These are phyloP conservation scores for Phytophthora pseudosyringae DNA, from an alignment of 352 stramenopile genomes.

Conservation along the genomic window DNA sequence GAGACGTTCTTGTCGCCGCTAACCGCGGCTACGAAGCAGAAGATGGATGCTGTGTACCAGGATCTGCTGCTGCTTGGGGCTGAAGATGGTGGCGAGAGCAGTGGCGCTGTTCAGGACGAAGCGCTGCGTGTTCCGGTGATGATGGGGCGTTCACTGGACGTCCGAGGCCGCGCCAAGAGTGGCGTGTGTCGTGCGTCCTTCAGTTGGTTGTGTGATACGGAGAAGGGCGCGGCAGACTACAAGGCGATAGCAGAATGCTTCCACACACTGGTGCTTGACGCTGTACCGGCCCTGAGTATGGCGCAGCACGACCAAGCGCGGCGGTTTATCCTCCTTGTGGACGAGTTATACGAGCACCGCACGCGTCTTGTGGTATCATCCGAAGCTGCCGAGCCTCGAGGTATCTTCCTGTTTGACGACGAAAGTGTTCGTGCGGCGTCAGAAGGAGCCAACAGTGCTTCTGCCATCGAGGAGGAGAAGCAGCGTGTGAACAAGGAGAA, in stretches of 20 bases:
- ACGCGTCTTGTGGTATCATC: slow-evolving; percentile 68
- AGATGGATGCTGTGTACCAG: slow-evolving; percentile 55
- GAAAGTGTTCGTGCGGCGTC: slow-evolving; percentile 38
- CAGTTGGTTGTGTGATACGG: slow-evolving; percentile 93
- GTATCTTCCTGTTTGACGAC: slow-evolving; percentile 81
- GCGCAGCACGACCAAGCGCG: slow-evolving; percentile 91
- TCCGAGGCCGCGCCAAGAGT: slow-evolving; percentile 44
- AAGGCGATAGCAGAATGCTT: slow-evolving; percentile 93
- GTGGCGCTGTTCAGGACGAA: slow-evolving; percentile 25
- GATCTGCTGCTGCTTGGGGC: slow-evolving; percentile 34
- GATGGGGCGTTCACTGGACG: slow-evolving; percentile 71
- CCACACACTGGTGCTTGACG: slow-evolving; percentile 89
- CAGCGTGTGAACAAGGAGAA: slow-evolving; percentile 53
- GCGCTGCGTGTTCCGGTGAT: slow-evolving; percentile 72
- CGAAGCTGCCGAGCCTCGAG: slow-evolving; percentile 37
- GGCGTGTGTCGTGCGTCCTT: slow-evolving; percentile 89
- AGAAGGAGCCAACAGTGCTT: slow-evolving; percentile 29
- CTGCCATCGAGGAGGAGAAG: slow-evolving; percentile 42
- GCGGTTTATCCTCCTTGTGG: slow-evolving; percentile 97
- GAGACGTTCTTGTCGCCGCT: slow-evolving; percentile 70
- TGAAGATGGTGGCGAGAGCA: slow-evolving; percentile 2
- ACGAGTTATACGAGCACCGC: slow-evolving; percentile 96
- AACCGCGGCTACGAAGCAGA: slow-evolving; percentile 29
- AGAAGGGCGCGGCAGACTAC: slow-evolving; percentile 96
- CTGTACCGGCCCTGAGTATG: slow-evolving; percentile 89